Conservation (phyloP, 2,329 filamentous ascomycete genomes). For the Hypoxylon sp. region DNA sequence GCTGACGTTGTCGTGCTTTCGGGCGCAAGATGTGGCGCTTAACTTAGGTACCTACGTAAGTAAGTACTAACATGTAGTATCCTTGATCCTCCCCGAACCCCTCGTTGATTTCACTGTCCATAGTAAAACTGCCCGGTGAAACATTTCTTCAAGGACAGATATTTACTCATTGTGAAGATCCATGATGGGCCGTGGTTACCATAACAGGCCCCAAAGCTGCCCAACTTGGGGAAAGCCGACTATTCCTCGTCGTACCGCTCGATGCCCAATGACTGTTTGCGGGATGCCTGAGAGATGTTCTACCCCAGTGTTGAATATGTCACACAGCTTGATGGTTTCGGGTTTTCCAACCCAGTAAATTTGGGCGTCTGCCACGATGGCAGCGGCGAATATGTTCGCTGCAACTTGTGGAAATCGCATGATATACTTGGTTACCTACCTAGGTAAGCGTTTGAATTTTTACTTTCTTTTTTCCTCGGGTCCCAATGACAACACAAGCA, state of each 20-base stretch:
- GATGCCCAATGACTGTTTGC: background rate
- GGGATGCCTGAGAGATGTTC: background rate
- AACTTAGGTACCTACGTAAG: too few relatives aligned
- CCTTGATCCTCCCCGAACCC: too few relatives aligned
- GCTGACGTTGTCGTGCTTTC: too few relatives aligned
- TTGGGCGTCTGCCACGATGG: background rate
- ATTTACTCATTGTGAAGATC: background rate
- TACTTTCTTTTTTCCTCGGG: background rate
- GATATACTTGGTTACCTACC: background rate
- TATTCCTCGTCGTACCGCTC: background rate
- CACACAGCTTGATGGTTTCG: conserved; percentile 16
- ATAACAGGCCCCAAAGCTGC: background rate
- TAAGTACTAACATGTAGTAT: too few relatives aligned
- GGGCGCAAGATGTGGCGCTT: too few relatives aligned
- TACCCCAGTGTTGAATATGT: conserved; percentile 18
- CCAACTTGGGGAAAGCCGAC: too few relatives aligned
- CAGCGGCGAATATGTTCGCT: conserved; percentile 3
- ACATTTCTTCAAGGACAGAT: background rate
- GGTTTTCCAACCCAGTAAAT: conserved; percentile 27
- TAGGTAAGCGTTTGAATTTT: background rate
- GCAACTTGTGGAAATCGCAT: background rate
- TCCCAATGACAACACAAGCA: background rate
- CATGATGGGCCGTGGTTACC: background rate
- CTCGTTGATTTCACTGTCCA: too few relatives aligned
- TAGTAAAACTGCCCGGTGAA: too few relatives aligned